Percentiles rank a stretch among this genome's conserved stretches.
phyloP scores from a whole-genome alignment of 257 asterid species.

The Gentiana straminea region DNA sequence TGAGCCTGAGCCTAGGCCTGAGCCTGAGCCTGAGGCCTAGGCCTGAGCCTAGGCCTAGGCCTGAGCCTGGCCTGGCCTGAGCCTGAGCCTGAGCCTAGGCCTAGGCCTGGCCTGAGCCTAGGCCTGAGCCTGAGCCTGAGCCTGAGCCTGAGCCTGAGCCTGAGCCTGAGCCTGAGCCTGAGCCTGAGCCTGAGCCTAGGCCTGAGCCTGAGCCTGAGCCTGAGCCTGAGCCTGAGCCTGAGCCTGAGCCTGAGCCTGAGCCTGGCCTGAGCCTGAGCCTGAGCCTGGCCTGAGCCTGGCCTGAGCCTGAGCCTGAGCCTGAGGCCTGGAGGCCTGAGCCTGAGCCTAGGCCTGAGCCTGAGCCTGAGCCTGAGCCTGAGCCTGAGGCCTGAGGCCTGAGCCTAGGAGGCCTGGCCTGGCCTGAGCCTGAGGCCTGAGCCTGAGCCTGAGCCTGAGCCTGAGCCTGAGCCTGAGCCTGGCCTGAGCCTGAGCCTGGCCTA shows the following conservation, averaged over 20 bases:
- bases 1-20: constrained; percentile 6
- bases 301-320: constrained; percentile 1
- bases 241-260: not conserved
- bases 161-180: not conserved
- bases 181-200: constrained; percentile 2
- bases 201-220: constrained; percentile 3
- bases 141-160: not conserved
- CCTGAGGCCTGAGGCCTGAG: too few relatives aligned
- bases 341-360: not conserved
- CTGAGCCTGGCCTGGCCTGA: not conserved
- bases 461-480: not conserved
- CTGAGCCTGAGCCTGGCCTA: constrained; percentile 2
- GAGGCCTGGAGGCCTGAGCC: constrained; percentile 1
- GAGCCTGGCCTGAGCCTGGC: not conserved
- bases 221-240: constrained; percentile 2
- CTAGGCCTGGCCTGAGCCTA: constrained; percentile 1
- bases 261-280: constrained; percentile 5
- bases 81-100: constrained; percentile 2
- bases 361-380: not conserved
- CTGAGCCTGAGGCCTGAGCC: too few relatives aligned
- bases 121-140: constrained; percentile 1
- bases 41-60: constrained; percentile 4
- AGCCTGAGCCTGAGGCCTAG: not conserved
- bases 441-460: not conserved
- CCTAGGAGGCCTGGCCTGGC: not conserved